These are phyloP conservation scores for Acmispon strigosus DNA, from an alignment of 306 rosid species.

Conservation along the genomic window DNA sequence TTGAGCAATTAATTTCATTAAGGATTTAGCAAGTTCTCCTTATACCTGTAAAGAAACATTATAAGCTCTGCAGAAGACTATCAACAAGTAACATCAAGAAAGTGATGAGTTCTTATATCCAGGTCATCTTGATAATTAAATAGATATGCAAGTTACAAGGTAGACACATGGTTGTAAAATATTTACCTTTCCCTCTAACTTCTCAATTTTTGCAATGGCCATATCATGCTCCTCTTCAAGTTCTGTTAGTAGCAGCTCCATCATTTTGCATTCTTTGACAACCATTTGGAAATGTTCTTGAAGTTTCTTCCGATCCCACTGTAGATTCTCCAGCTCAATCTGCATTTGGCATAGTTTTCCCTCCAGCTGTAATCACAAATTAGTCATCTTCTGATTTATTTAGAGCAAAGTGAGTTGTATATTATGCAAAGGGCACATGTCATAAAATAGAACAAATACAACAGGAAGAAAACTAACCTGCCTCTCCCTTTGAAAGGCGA, in stretches of 20 bases:
- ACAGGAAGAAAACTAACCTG: conserved; percentile 42
- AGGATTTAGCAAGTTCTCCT: background rate
- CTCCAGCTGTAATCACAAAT: conserved; percentile 39
- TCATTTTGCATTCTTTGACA: conserved; percentile 56
- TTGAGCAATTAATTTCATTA: background rate
- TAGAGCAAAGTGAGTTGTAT: background rate
- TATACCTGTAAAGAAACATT: background rate
- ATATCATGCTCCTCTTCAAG: conserved; percentile 73
- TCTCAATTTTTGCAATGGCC: conserved; percentile 52
- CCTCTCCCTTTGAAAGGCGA: conserved; percentile 50
- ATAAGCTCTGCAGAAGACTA: background rate
- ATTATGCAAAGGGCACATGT: background rate
- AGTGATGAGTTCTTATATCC: background rate
- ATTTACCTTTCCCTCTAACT: conserved; percentile 58
- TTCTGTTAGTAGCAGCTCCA: conserved; percentile 54
- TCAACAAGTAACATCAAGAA: background rate
- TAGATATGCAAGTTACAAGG: background rate
- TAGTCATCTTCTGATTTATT: background rate
- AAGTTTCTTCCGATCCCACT: conserved; percentile 50
- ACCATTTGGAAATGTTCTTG: conserved; percentile 44
- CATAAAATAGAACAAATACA: background rate
- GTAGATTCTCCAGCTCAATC: conserved; percentile 44
- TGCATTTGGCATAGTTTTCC: conserved; percentile 36
- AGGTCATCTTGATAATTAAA: background rate
- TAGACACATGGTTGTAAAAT: background rate